phyloP scores from a whole-genome alignment of 2,329 filamentous ascomycete genomes.

The Cladophialophora exuberans region DNA sequence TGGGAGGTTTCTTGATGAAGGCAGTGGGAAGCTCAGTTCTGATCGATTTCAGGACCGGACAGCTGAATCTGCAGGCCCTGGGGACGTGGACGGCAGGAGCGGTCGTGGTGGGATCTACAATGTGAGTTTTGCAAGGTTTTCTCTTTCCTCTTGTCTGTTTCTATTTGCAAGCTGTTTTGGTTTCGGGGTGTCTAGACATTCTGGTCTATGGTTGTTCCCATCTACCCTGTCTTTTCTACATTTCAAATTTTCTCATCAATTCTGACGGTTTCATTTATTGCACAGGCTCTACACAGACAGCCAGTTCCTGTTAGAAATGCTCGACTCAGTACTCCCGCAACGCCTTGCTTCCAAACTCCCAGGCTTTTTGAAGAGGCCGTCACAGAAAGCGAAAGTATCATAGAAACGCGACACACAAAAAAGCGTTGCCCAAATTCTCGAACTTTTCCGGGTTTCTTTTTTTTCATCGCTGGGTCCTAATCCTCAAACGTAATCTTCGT shows the following conservation, averaged over 20 bases:
- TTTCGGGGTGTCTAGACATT: neutral
- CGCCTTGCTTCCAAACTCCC: slow-evolving; percentile 29
- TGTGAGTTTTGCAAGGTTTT: slow-evolving; percentile 26
- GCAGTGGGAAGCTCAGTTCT: neutral
- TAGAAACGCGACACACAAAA: neutral
- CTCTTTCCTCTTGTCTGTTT: neutral
- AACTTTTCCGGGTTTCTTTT: slow-evolving; percentile 17
- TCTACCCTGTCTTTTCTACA: neutral
- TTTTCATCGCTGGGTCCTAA: too few species aligned
- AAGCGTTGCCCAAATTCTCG: neutral
- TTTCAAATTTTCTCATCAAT: neutral
- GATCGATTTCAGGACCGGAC: neutral
- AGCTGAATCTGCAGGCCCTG: slow-evolving; percentile 12
- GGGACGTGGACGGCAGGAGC: slow-evolving; percentile 10
- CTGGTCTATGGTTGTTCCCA: too few species aligned
- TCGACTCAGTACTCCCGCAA: slow-evolving; percentile 27
- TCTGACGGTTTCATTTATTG: neutral
- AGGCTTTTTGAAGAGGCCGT: slow-evolving; percentile 3
- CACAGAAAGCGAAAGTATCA: neutral
- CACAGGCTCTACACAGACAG: slow-evolving; percentile 27
- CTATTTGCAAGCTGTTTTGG: too few species aligned
- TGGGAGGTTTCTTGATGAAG: neutral
- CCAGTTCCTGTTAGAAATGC: slow-evolving; percentile 25
- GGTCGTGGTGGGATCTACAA: slow-evolving; percentile 21
- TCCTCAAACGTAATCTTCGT: slow-evolving; percentile 91